Evolutionary conservation across 2,329 filamentous ascomycete genomes (phyloP), one percentile per base, ranked within the genome.

Genomic region (Monosporascus sp.): DNA sequence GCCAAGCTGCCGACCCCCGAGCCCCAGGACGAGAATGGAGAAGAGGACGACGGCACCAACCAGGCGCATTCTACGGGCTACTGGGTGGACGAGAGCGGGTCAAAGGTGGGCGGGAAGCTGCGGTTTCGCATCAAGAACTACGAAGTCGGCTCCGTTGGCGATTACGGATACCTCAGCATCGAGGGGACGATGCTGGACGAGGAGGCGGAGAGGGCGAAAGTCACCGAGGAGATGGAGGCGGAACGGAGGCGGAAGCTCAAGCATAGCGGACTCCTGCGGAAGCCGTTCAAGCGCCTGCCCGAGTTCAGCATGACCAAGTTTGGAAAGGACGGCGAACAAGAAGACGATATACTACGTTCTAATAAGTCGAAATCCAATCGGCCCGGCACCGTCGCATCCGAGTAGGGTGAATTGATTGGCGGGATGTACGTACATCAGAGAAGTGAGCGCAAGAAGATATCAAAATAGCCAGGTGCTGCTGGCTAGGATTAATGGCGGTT

Each of bases 61-160:
- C 77, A 74, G 65, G 76, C 77, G 57, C 81, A 77, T 67, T 78
- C 72, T 68, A 81, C 79, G 0, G 91, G 82, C 2, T 87, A 89
- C 71, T 97, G 90, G 83, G 80, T 86, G 39, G 86, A 95, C 68
- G 84, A 76, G 3, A 73, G 78, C 4, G 90, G 89, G 2, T 77
- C 83, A 37, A 85, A 81, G 60, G 79, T 97, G 52, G 80, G 82
- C 52, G 88, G 88, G 14, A 82, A 81, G 64, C 71, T 95, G 38
- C 79, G 80, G 50, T 96, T 96, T 72, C 81, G 85, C 59, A 90
- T 97, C 65, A 85, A 86, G 60, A 90, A 95, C 67, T 89, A 94
- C 57, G 92, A 97, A 62, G 87, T 89, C 1, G 87, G 86, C 27
- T 80, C 85, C 47, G 89, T 88, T 59, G 83, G 85, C 50, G 83